Percentiles rank a stretch among this genome's conserved stretches.
Evolutionary conservation across 352 stramenopile genomes (phyloP).

Genomic region (Plasmopara viticola): DNA sequence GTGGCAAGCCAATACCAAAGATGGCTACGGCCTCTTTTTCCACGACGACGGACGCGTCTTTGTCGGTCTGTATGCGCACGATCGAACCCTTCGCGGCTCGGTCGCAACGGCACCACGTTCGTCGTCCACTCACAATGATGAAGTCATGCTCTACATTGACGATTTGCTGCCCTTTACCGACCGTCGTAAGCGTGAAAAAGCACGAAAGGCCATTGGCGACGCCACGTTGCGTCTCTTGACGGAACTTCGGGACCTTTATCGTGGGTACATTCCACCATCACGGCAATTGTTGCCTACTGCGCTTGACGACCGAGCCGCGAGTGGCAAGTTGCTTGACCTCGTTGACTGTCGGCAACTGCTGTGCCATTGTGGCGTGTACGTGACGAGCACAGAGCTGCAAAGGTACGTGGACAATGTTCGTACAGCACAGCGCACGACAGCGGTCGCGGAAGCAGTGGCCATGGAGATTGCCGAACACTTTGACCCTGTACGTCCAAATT

Average conservation of each 20-base stretch:
- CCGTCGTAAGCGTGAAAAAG: slow-evolving; percentile 26
- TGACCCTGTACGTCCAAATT: no score
- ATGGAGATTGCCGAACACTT: slow-evolving; percentile 8
- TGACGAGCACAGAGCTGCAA: slow-evolving; percentile 37
- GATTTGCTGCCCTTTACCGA: slow-evolving; percentile 32
- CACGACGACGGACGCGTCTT: slow-evolving; percentile 65
- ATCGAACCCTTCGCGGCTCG: slow-evolving; percentile 32
- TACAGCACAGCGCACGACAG: slow-evolving; percentile 28
- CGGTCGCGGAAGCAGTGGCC: slow-evolving; percentile 11
- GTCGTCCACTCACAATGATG: not conserved
- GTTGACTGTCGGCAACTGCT: slow-evolving; percentile 49
- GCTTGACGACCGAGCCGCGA: slow-evolving; percentile 3
- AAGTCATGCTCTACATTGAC: slow-evolving; percentile 51
- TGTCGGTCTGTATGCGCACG: slow-evolving; percentile 37
- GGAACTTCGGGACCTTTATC: slow-evolving; percentile 52
- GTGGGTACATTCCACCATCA: slow-evolving; percentile 37
- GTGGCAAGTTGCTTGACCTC: slow-evolving; percentile 33
- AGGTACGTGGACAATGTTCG: slow-evolving; percentile 31
- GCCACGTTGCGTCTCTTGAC: slow-evolving; percentile 55
- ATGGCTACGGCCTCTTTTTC: slow-evolving; percentile 62
- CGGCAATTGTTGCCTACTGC: slow-evolving; percentile 4
- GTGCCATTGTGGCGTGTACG: slow-evolving; percentile 33
- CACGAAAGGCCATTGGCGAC: slow-evolving; percentile 42
- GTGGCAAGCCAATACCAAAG: slow-evolving; percentile 78
- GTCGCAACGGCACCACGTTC: slow-evolving; percentile 17